phyloP scores from a whole-genome alignment of 768 basidiomycete species.

The Clitopilus passeckerianus region DNA sequence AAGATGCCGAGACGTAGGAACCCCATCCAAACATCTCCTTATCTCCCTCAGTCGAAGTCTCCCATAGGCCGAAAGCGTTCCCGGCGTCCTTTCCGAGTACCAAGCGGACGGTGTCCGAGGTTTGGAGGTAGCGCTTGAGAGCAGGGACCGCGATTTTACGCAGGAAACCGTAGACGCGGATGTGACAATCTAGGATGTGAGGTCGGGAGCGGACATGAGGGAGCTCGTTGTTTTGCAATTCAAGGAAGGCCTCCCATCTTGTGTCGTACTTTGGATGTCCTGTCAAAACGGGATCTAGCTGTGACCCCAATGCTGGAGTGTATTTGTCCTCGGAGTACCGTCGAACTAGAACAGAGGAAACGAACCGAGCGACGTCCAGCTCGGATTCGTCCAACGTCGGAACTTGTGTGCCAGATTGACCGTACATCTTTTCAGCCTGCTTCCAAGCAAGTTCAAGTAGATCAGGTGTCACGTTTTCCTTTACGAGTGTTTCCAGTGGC shows the following conservation, averaged over 20 bases:
- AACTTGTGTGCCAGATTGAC: constrained; percentile 12
- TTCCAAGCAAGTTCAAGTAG: constrained; percentile 43
- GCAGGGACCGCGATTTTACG: constrained; percentile 24
- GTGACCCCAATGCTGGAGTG: neutral
- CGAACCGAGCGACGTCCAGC: constrained; percentile 52
- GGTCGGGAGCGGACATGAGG: constrained; percentile 40
- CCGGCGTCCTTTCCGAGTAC: constrained; percentile 57
- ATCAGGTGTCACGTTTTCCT: constrained; percentile 28
- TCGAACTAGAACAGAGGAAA: constrained; percentile 45
- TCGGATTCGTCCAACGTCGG: constrained; percentile 45
- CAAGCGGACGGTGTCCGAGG: constrained; percentile 41
- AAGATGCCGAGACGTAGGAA: constrained; percentile 54
- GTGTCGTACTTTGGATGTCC: neutral
- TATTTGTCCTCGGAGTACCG: constrained; percentile 31
- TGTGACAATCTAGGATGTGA: constrained; percentile 44
- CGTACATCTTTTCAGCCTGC: constrained; percentile 24
- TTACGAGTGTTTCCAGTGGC: constrained; percentile 17
- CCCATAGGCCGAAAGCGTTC: constrained; percentile 69
- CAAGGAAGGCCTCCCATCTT: constrained; percentile 44
- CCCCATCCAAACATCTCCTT: constrained; percentile 66
- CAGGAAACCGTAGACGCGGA: constrained; percentile 53
- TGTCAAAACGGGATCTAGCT: neutral
- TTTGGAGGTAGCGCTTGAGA: constrained; percentile 29
- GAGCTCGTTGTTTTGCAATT: constrained; percentile 57
- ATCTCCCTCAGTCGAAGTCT: constrained; percentile 38